Evolutionary conservation across 2,329 filamentous ascomycete species (phyloP).

Genomic region (Aspergillus sp.): DNA sequence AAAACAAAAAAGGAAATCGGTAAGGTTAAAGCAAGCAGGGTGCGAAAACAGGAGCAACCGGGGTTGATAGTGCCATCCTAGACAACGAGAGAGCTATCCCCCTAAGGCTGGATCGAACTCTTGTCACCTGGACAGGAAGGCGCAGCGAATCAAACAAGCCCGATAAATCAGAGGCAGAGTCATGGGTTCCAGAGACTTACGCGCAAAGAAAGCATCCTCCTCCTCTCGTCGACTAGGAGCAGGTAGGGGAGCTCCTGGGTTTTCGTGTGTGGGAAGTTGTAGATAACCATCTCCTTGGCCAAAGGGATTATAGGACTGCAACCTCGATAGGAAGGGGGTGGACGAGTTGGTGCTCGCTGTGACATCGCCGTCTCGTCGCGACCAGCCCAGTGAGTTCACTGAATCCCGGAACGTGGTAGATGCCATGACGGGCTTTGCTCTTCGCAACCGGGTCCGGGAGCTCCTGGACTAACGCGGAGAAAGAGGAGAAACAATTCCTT

Average conservation of each 20-base stretch:
- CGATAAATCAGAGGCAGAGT: constrained; percentile 12
- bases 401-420: constrained; percentile 81
- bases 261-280: constrained; percentile 81
- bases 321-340: constrained; percentile 73
- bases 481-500: constrained; percentile 14
- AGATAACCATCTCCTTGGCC: constrained; percentile 77
- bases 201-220: constrained; percentile 90
- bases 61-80: constrained; percentile 5
- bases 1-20: constrained; percentile 1
- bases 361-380: constrained; percentile 74
- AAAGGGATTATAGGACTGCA: constrained; percentile 88
- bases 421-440: constrained; percentile 25
- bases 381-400: constrained; percentile 94
- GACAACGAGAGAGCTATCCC: constrained; percentile 27
- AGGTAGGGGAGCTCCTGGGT: constrained; percentile 79
- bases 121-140: constrained; percentile 33
- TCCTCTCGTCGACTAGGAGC: constrained; percentile 83
- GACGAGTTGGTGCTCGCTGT: constrained; percentile 67
- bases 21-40: background rate
- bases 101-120: constrained; percentile 40
- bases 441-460: constrained; percentile 1
- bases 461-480: background rate
- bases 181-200: constrained; percentile 63
- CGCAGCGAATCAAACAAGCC: constrained; percentile 21
- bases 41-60: background rate